Evolutionary conservation across 2,329 filamentous ascomycete genomes (phyloP), one percentile per base, ranked within the genome.

Genomic region (Sclerotinia trifoliorum): DNA sequence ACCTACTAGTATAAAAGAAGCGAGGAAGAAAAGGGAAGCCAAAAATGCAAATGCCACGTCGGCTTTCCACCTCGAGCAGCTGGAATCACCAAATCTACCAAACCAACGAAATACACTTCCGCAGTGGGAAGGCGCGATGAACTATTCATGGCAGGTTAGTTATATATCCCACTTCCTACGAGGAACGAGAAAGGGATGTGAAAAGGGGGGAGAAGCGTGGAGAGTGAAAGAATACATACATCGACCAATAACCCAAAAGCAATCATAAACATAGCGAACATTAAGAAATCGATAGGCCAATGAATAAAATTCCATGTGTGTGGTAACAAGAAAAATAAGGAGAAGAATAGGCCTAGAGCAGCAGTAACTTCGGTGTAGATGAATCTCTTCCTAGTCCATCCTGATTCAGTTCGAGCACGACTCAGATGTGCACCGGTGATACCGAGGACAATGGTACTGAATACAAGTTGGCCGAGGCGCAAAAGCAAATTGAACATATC

Each of bases 121-220:
- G 75, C 86, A 91, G 61, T 96, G 92, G 90, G 91, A 74, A 91
- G 96, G 79, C 84, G 96, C 60, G 92, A 97, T 79, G 88, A 71
- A 72, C 63, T 73, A 19, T 19, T 21, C 15, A 19, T 10, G 24
- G 1, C 3, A 15, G 26, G 3, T 60, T 58, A 60, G 44, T 17
- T n/a, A 35, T 8, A 5, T 32, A 6, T 13, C 5, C 3, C 5
- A 8, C 3, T 1, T 3, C 5, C 1, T 48, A 1, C 8, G 8
- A 21, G 2, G 7, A n/a, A 19, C 15, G n/a, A 0, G 19, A 42
- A 32, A 10, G 6, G 15, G 10, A n/a, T 5, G 15, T 11, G 5
- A 26, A 24, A 35, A 19, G 13, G 13, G 0, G 21, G 35, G 17
- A 2, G 19, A 17, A 48, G 17, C 10, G 3, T 13, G 39, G 6